Conservation (phyloP, 1,139 yeast genomes). For the Debaryomyces fabryi region DNA sequence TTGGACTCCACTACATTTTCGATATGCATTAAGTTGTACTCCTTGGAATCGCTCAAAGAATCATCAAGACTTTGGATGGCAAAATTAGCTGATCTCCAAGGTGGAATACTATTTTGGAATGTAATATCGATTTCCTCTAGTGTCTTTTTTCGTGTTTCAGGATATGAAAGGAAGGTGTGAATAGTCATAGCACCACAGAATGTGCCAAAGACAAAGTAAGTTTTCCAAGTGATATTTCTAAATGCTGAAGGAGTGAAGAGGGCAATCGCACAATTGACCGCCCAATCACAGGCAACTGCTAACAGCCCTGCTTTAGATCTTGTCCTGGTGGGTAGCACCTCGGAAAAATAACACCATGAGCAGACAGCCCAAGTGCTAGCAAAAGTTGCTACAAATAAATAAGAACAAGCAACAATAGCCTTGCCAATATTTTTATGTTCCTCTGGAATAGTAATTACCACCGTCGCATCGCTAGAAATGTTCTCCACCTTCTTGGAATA, state of each 20-base stretch:
- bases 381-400: constrained; percentile 50
- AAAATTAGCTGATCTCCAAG: constrained; percentile 50
- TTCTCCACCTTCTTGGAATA: constrained; percentile 39
- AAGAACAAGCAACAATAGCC: constrained; percentile 54
- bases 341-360: constrained; percentile 54
- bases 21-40: neutral
- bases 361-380: constrained; percentile 59
- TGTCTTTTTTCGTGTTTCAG: constrained; percentile 63
- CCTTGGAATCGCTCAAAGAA: neutral
- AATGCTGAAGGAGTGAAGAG: constrained; percentile 50
- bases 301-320: constrained; percentile 56
- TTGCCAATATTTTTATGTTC: constrained; percentile 39
- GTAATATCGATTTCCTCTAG: constrained; percentile 65
- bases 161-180: constrained; percentile 68
- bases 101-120: constrained; percentile 60
- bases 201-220: constrained; percentile 48
- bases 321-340: constrained; percentile 51
- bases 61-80: neutral
- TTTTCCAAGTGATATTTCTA: constrained; percentile 48
- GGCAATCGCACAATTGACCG: constrained; percentile 48
- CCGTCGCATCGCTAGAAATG: constrained; percentile 38
- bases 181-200: constrained; percentile 57
- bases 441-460: constrained; percentile 42
- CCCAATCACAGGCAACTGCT: constrained; percentile 51
- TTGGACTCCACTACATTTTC: neutral